Conservation (phyloP, 768 basidiomycete species). For the Auricularia cornea region DNA sequence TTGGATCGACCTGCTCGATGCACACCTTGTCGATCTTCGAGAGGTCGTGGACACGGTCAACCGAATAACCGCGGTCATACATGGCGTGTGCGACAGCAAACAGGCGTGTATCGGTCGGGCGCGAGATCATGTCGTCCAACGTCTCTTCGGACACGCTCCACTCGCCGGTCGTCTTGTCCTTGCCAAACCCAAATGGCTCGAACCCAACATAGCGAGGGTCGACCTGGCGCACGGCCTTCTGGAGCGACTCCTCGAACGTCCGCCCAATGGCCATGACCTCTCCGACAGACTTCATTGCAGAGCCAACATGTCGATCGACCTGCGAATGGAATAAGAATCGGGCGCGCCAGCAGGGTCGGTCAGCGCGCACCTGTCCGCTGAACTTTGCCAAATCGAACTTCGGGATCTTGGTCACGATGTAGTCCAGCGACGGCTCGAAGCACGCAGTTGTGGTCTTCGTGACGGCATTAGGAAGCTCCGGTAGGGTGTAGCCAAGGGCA, state of each 20-base stretch:
- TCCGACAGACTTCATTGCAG: slow-evolving; percentile 98
- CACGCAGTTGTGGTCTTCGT: slow-evolving; percentile 99
- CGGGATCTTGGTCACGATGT: slow-evolving; percentile 99
- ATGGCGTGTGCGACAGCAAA: slow-evolving; percentile 98
- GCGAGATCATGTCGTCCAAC: slow-evolving; percentile 65
- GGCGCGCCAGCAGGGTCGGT: no score
- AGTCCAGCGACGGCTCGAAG: slow-evolving; percentile 97
- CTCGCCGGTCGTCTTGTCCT: not conserved
- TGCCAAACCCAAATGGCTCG: slow-evolving; percentile 41
- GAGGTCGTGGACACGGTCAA: slow-evolving; percentile 83
- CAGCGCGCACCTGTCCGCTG: slow-evolving; percentile 33
- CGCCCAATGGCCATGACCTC: slow-evolving; percentile 99
- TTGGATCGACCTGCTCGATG: not conserved
- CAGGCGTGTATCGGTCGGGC: slow-evolving; percentile 90
- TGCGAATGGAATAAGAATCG: slow-evolving; percentile 34
- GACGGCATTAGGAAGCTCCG: slow-evolving; percentile 96
- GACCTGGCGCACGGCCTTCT: slow-evolving; percentile 96
- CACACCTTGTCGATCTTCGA: slow-evolving; percentile 96
- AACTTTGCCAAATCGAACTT: slow-evolving; percentile 99
- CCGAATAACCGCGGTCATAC: slow-evolving; percentile 85
- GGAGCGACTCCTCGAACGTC: slow-evolving; percentile 96
- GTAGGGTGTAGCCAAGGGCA: slow-evolving; percentile 93
- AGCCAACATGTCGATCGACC: slow-evolving; percentile 91
- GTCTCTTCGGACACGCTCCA: slow-evolving; percentile 38
- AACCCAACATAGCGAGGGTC: slow-evolving; percentile 97